These are phyloP conservation scores for Aspergillus carlsbadensis DNA, from an alignment of 495 filamentous ascomycete species.

Conservation along the genomic window DNA sequence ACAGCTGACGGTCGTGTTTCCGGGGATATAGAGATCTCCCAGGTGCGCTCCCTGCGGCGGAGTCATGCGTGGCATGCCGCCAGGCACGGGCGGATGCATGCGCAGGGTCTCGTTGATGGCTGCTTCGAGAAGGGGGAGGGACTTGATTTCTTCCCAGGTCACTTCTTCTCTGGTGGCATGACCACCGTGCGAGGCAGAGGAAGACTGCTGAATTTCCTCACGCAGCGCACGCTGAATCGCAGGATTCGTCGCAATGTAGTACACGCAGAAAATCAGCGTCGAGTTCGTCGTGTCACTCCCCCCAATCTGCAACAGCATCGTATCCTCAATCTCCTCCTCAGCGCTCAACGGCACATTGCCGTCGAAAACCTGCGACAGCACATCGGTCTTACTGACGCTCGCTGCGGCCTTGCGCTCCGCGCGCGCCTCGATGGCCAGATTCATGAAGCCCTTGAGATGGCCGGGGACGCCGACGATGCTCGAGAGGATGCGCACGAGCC, in stretches of 20 bases:
- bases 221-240: background rate
- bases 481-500: no score
- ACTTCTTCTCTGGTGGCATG: no score
- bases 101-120: conserved; percentile 7
- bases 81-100: background rate
- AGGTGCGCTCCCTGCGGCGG: background rate
- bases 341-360: no score
- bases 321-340: no score
- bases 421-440: no score
- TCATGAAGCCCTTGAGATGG: no score
- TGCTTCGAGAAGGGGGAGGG: background rate
- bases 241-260: background rate
- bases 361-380: no score
- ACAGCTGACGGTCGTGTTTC: conserved; percentile 31
- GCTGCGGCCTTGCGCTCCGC: no score
- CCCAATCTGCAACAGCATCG: conserved; percentile 14
- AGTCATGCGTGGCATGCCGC: background rate
- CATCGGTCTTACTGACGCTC: no score
- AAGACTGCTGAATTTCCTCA: background rate
- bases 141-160: no score
- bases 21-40: conserved; percentile 12
- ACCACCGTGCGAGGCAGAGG: conserved; percentile 11
- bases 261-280: background rate
- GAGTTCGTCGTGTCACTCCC: conserved; percentile 19
- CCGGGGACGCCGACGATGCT: no score